phyloP scores from a whole-genome alignment of 2,329 filamentous ascomycete species.

The Alternaria ventricosa region DNA sequence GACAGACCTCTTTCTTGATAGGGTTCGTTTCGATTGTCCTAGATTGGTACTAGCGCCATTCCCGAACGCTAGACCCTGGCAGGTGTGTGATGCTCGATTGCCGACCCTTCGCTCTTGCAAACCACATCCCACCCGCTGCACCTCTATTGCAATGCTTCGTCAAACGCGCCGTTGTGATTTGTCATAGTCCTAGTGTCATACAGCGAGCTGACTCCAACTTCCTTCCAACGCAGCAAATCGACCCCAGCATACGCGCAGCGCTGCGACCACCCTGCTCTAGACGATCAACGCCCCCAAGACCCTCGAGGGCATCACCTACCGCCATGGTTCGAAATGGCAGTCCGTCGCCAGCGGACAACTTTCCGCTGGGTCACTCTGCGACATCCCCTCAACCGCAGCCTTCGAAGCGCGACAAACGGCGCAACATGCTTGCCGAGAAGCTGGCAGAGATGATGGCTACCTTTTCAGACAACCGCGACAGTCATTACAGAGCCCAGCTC shows the following conservation, averaged over 20 bases:
- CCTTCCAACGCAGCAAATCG: background rate
- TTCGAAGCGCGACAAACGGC: slow-evolving; percentile 90
- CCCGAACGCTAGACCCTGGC: slow-evolving; percentile 8
- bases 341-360: slow-evolving; percentile 45
- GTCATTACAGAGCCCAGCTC: slow-evolving; percentile 85
- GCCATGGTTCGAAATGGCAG: slow-evolving; percentile 50
- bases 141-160: slow-evolving; percentile 1
- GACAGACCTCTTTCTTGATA: background rate
- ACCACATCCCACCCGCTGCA: slow-evolving; percentile 8
- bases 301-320: slow-evolving; percentile 1
- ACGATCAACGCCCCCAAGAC: background rate
- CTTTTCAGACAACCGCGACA: slow-evolving; percentile 81
- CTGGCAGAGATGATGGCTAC: slow-evolving; percentile 76
- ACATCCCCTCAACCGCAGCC: slow-evolving; percentile 57
- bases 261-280: slow-evolving; percentile 2
- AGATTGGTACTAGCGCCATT: background rate
- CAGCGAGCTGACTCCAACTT: background rate
- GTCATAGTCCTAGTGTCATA: background rate
- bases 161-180: background rate
- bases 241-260: background rate
- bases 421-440: slow-evolving; percentile 80
- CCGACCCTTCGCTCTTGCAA: slow-evolving; percentile 17
- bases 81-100: slow-evolving; percentile 19
- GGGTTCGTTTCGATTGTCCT: background rate
- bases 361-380: slow-evolving; percentile 46